Evolutionary conservation across 805 yeast genomes (phyloP).

Genomic region (Wickerhamiella vanderwaltii): DNA sequence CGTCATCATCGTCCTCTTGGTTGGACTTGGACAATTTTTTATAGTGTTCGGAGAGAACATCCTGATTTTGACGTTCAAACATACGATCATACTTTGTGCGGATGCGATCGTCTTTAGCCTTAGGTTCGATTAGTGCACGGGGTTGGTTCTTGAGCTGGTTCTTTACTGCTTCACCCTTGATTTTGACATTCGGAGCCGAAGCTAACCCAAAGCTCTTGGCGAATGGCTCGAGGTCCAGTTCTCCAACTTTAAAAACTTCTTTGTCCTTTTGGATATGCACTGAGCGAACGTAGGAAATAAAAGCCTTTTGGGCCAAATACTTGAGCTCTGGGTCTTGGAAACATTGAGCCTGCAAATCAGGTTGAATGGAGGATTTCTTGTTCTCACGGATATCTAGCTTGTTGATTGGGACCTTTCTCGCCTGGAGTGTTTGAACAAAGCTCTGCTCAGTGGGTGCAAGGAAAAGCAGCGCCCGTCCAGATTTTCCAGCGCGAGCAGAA

Average conservation of each 20-base stretch:
- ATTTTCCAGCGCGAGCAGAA: slow-evolving; percentile 75
- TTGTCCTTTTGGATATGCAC: slow-evolving; percentile 79
- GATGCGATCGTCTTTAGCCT: slow-evolving; percentile 31
- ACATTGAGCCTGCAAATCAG: slow-evolving; percentile 78
- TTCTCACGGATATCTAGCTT: slow-evolving; percentile 63
- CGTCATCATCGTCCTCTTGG: slow-evolving; percentile 36
- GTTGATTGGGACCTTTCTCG: slow-evolving; percentile 55
- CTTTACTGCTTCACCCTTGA: slow-evolving; percentile 33
- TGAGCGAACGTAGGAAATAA: slow-evolving; percentile 79
- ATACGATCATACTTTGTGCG: slow-evolving; percentile 87
- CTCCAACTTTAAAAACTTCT: slow-evolving; percentile 58
- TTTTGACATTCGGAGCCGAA: slow-evolving; percentile 87
- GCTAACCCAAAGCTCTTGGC: slow-evolving; percentile 88
- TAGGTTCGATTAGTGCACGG: slow-evolving; percentile 44
- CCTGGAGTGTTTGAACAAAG: slow-evolving; percentile 50
- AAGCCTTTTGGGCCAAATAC: slow-evolving; percentile 91
- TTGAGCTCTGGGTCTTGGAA: slow-evolving; percentile 86
- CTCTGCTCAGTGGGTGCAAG: slow-evolving; percentile 74
- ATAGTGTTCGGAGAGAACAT: slow-evolving; percentile 81
- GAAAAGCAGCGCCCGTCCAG: slow-evolving; percentile 73
- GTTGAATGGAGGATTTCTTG: slow-evolving; percentile 60
- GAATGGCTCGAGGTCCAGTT: slow-evolving; percentile 66
- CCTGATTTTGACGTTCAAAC: slow-evolving; percentile 92
- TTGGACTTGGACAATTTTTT: slow-evolving; percentile 40
- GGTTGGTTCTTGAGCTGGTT: slow-evolving; percentile 75